These are phyloP conservation scores for Pistacia atlantica DNA, from an alignment of 345 rosid genomes.

Conservation along the genomic window DNA sequence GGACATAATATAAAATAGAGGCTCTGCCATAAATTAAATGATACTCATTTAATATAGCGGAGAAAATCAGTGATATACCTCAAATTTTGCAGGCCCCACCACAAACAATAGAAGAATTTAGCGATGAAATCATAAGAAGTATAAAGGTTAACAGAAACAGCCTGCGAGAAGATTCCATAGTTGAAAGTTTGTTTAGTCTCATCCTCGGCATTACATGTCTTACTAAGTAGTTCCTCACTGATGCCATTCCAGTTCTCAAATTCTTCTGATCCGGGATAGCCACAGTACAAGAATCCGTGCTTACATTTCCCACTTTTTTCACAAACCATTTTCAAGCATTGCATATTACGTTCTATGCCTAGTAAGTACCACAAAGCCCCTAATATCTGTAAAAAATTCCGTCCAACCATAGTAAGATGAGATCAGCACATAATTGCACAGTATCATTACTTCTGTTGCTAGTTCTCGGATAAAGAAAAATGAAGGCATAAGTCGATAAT, in stretches of 20 bases:
- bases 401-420: slow-evolving; percentile 1
- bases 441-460: neutral
- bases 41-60: neutral
- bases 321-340: slow-evolving; percentile 77
- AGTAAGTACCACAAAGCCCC: slow-evolving; percentile 89
- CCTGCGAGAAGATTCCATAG: slow-evolving; percentile 75
- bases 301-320: slow-evolving; percentile 40
- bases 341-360: slow-evolving; percentile 72
- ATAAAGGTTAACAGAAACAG: slow-evolving; percentile 60
- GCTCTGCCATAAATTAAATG: neutral
- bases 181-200: slow-evolving; percentile 44
- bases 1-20: neutral
- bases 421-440: neutral
- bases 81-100: slow-evolving; percentile 96
- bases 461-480: no score
- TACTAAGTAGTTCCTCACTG: slow-evolving; percentile 39
- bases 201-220: slow-evolving; percentile 39
- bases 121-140: slow-evolving; percentile 49
- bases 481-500: no score
- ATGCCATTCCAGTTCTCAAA: slow-evolving; percentile 56
- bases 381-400: slow-evolving; percentile 49
- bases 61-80: slow-evolving; percentile 41
- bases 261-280: slow-evolving; percentile 45
- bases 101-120: slow-evolving; percentile 76
- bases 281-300: slow-evolving; percentile 64